Conservation (phyloP, 331 rosid genomes). For the Dryas integrifolia region DNA sequence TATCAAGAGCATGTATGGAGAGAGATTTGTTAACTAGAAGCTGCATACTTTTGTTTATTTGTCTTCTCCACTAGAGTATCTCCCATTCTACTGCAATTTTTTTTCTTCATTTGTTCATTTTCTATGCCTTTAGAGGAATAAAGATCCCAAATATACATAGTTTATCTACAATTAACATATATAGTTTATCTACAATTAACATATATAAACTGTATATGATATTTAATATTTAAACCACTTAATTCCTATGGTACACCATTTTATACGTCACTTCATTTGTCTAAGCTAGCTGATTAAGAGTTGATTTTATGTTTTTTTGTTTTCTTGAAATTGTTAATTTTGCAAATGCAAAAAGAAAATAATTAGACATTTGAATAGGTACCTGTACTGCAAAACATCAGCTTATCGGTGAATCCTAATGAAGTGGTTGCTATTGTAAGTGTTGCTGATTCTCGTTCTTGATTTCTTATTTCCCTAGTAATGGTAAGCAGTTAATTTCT, state of each 20-base stretch:
- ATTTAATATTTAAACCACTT: neutral
- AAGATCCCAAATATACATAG: neutral
- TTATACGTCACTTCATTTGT: slow-evolving; percentile 5
- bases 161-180: slow-evolving; percentile 1
- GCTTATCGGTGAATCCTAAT: slow-evolving; percentile 61
- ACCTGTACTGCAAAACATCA: slow-evolving; percentile 63
- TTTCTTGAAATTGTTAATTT: slow-evolving; percentile 27
- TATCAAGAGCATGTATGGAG: neutral
- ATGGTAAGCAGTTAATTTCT: slow-evolving; percentile 19
- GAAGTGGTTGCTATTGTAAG: slow-evolving; percentile 98
- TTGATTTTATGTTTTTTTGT: slow-evolving; percentile 11
- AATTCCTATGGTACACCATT: neutral
- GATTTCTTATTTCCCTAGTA: slow-evolving; percentile 25
- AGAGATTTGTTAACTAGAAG: neutral
- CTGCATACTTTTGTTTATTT: neutral
- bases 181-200: slow-evolving; percentile 5
- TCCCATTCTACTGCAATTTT: neutral
- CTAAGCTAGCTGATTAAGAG: slow-evolving; percentile 18
- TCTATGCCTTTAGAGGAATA: neutral
- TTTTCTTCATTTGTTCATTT: neutral
- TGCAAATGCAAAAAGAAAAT: slow-evolving; percentile 29
- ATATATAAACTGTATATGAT: no score
- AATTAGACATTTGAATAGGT: slow-evolving; percentile 51
- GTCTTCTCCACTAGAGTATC: neutral
- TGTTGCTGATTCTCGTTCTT: slow-evolving; percentile 22